Conservation (phyloP, 345 rosid species). For the Rhizophora apiculata region DNA sequence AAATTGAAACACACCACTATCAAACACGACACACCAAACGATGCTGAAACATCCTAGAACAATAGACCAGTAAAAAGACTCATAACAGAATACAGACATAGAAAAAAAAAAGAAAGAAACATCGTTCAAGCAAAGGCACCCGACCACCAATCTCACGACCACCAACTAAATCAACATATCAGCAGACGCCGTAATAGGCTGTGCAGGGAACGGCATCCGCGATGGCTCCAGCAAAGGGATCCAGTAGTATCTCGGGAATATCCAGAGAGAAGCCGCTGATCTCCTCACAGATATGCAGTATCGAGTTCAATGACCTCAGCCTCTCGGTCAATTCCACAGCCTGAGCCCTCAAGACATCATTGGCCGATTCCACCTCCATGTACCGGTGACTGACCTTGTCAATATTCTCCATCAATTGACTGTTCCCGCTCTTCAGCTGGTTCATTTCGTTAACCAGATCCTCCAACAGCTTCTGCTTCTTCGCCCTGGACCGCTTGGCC, state of each 20-base stretch:
- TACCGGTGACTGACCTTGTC: slow-evolving; percentile 29
- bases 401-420: slow-evolving; percentile 33
- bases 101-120: neutral
- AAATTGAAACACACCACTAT: too few species aligned
- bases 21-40: neutral
- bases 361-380: slow-evolving; percentile 54
- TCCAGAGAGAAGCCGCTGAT: slow-evolving; percentile 55
- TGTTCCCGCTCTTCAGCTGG: slow-evolving; percentile 47
- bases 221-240: slow-evolving; percentile 52
- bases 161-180: slow-evolving; percentile 36
- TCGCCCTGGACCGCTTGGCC: slow-evolving; percentile 73
- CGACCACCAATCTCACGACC: neutral
- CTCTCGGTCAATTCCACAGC: slow-evolving; percentile 63
- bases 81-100: neutral
- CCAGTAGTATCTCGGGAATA: slow-evolving; percentile 73
- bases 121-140: neutral
- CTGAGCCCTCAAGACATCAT: slow-evolving; percentile 65
- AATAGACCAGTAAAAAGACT: neutral
- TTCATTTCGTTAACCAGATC: slow-evolving; percentile 53
- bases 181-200: slow-evolving; percentile 50
- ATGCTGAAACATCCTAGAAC: neutral
- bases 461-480: slow-evolving; percentile 68
- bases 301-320: slow-evolving; percentile 49
- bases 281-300: slow-evolving; percentile 56
- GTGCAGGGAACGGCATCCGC: slow-evolving; percentile 54